These are phyloP conservation scores for Closterium sp. DNA, from an alignment of 139 green algal species.

Conservation along the genomic window DNA sequence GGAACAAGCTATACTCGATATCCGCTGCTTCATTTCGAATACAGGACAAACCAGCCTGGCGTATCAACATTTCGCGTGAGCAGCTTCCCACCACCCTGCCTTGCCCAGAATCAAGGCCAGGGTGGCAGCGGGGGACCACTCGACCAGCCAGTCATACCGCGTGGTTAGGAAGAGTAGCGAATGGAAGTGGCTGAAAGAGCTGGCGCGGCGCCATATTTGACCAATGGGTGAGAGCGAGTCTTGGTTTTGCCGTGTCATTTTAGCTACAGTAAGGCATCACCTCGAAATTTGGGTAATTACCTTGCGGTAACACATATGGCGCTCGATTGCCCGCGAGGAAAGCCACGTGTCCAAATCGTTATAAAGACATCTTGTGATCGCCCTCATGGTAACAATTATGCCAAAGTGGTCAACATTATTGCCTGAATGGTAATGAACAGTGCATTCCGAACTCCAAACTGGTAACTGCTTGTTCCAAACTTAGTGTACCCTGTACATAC, in stretches of 20 bases:
- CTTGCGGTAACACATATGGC: too few relatives aligned
- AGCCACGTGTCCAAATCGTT: too few relatives aligned
- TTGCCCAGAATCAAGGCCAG: background rate
- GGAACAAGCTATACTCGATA: background rate
- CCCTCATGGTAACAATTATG: too few relatives aligned
- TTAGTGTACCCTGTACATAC: too few relatives aligned
- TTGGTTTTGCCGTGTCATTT: background rate
- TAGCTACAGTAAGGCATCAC: background rate
- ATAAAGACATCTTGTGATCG: too few relatives aligned
- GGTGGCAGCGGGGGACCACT: background rate
- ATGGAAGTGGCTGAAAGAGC: background rate
- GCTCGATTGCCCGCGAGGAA: too few relatives aligned
- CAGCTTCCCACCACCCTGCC: background rate
- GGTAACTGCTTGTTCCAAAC: too few relatives aligned
- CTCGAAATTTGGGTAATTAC: too few relatives aligned
- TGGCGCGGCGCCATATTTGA: background rate
- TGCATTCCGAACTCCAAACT: too few relatives aligned
- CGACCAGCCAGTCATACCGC: background rate
- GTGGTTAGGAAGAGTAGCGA: background rate
- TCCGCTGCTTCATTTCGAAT: background rate
- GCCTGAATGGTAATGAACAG: too few relatives aligned
- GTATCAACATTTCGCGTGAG: background rate
- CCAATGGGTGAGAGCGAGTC: background rate
- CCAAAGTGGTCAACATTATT: too few relatives aligned
- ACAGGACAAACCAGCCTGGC: background rate